Evolutionary conservation across 306 rosid species (phyloP).

Genomic region (Prunus persica): DNA sequence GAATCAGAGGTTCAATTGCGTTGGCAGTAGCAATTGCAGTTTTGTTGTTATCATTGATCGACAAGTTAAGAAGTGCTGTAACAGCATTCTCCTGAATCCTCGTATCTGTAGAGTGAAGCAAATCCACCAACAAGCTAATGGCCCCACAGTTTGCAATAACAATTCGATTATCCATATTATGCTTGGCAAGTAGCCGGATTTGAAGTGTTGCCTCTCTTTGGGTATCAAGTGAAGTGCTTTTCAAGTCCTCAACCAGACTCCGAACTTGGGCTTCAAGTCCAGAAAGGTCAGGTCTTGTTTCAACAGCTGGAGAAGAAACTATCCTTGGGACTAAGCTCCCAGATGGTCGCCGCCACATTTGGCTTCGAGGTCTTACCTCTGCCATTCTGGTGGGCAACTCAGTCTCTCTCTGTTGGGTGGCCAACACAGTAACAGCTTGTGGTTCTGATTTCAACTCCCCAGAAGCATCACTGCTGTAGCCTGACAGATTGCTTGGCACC

Average conservation of each 20-base stretch:
- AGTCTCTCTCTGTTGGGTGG: conserved; percentile 48
- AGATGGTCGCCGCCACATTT: conserved; percentile 66
- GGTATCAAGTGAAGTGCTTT: conserved; percentile 55
- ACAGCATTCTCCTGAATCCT: conserved; percentile 89
- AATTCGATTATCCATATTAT: conserved; percentile 84
- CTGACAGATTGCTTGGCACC: conserved; percentile 46
- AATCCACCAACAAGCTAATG: conserved; percentile 62
- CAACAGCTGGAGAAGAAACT: conserved; percentile 46
- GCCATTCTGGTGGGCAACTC: conserved; percentile 44
- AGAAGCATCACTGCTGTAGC: conserved; percentile 63
- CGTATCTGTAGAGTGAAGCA: conserved; percentile 61
- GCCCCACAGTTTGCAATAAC: conserved; percentile 88
- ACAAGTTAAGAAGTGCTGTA: conserved; percentile 91
- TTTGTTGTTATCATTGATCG: conserved; percentile 84
- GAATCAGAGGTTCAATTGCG: conserved; percentile 86
- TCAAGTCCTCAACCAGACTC: conserved; percentile 71
- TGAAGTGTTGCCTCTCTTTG: conserved; percentile 72
- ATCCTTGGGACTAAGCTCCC: conserved; percentile 62
- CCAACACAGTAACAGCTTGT: conserved; percentile 41
- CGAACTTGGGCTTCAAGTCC: conserved; percentile 69
- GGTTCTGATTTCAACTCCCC: conserved; percentile 58
- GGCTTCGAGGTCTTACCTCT: conserved; percentile 64
- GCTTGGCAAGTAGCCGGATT: conserved; percentile 81
- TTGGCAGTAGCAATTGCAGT: conserved; percentile 70
- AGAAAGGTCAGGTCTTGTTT: conserved; percentile 72